phyloP scores from a whole-genome alignment of 495 filamentous ascomycete genomes.

The Parathielavia appendiculata region DNA sequence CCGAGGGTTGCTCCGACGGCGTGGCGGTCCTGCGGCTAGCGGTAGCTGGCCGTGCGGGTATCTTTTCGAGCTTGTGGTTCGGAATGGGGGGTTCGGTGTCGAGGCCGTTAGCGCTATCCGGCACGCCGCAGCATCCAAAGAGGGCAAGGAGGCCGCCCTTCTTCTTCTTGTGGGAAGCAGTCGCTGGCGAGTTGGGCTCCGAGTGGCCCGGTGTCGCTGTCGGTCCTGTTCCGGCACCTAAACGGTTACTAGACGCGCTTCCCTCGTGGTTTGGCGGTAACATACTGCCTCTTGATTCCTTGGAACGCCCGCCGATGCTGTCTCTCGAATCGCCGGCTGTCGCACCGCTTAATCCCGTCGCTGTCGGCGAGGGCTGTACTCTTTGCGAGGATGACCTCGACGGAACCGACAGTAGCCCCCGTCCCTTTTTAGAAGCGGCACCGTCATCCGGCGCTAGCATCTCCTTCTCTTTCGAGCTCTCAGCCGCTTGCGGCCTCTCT shows the following conservation, averaged over 20 bases:
- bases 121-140: slow-evolving; percentile 72
- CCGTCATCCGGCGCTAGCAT: slow-evolving; percentile 39
- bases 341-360: slow-evolving; percentile 60
- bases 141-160: slow-evolving; percentile 63
- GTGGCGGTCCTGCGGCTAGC: slow-evolving; percentile 52
- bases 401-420: slow-evolving; percentile 55
- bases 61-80: slow-evolving; percentile 58
- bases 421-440: slow-evolving; percentile 49
- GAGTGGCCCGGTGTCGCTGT: slow-evolving; percentile 43
- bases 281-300: slow-evolving; percentile 65
- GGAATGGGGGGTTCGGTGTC: slow-evolving; percentile 59
- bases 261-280: slow-evolving; percentile 61
- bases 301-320: slow-evolving; percentile 55
- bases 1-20: slow-evolving; percentile 50
- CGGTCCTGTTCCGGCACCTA: slow-evolving; percentile 43
- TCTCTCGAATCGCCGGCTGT: slow-evolving; percentile 57
- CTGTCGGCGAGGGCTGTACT: slow-evolving; percentile 55
- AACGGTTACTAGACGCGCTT: slow-evolving; percentile 54
- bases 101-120: slow-evolving; percentile 56
- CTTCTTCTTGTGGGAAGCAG: slow-evolving; percentile 52
- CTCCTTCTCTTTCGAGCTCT: slow-evolving; percentile 47
- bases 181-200: slow-evolving; percentile 44
- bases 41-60: slow-evolving; percentile 48
- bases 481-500: slow-evolving; percentile 34
- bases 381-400: slow-evolving; percentile 67